These are phyloP conservation scores for Drosera capensis DNA, from an alignment of 148 eudicot species.

Conservation along the genomic window DNA sequence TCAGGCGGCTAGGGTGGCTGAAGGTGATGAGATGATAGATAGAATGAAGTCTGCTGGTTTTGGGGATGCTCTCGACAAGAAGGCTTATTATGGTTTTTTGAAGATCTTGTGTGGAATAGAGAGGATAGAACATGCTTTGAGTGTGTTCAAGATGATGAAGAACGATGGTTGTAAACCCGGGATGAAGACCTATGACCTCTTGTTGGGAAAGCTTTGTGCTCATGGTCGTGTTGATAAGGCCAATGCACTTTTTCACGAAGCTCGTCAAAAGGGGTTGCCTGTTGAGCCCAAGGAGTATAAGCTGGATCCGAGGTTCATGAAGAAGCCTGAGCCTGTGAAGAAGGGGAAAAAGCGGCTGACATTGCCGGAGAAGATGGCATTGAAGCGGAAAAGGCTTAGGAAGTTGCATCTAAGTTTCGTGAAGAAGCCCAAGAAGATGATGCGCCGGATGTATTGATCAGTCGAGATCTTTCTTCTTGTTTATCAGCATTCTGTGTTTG, in stretches of 20 bases:
- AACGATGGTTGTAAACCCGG: conserved; percentile 63
- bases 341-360: conserved; percentile 39
- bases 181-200: conserved; percentile 57
- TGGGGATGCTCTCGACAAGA: conserved; percentile 45
- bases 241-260: conserved; percentile 56
- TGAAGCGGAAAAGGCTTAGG: conserved; percentile 26
- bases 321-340: conserved; percentile 43
- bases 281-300: conserved; percentile 51
- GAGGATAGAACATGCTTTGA: conserved; percentile 81
- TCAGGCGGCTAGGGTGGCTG: conserved; percentile 84
- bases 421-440: conserved; percentile 22
- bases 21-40: conserved; percentile 94
- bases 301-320: conserved; percentile 55
- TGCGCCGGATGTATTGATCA: conserved; percentile 29
- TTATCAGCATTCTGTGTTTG: too few species aligned
- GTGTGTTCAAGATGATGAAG: conserved; percentile 68
- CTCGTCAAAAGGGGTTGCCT: conserved; percentile 31
- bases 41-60: conserved; percentile 81
- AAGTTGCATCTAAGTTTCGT: conserved; percentile 51
- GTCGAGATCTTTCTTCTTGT: too few species aligned
- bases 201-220: conserved; percentile 62
- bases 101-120: conserved; percentile 81
- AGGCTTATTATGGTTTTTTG: conserved; percentile 61
- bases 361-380: conserved; percentile 34
- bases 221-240: conserved; percentile 60